Conservation (phyloP, 139 green algal species). For the Chlamydomonas incerta region DNA sequence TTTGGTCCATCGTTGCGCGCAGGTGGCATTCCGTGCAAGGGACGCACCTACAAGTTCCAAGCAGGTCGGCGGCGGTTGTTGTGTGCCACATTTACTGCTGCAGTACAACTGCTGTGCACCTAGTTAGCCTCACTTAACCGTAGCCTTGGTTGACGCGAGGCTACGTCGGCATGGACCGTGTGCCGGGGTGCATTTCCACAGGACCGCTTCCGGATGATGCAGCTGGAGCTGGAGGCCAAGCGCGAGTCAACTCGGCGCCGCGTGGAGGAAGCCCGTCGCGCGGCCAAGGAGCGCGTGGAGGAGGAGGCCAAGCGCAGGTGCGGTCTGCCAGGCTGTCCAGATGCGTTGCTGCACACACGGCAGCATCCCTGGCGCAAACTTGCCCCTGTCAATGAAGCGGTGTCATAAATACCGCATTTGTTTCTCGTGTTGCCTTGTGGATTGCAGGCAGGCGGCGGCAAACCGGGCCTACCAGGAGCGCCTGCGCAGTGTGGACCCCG, state of each 20-base stretch:
- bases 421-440: too few relatives aligned
- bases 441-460: conserved; percentile 29
- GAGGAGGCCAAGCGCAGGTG: conserved; percentile 16
- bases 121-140: neutral
- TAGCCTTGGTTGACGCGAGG: too few relatives aligned
- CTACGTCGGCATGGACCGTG: too few relatives aligned
- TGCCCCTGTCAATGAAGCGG: too few relatives aligned
- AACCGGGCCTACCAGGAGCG: conserved; percentile 46
- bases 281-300: conserved; percentile 25
- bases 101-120: too few relatives aligned
- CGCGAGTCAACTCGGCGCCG: conserved; percentile 9
- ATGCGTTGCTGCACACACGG: too few relatives aligned
- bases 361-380: too few relatives aligned
- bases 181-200: too few relatives aligned
- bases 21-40: conserved; percentile 51
- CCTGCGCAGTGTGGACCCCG: conserved; percentile 49
- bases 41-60: conserved; percentile 38
- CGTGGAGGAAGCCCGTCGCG: conserved; percentile 34
- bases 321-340: too few relatives aligned
- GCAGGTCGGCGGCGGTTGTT: neutral
- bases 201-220: conserved; percentile 48
- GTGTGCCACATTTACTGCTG: too few relatives aligned
- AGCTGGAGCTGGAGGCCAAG: conserved; percentile 51
- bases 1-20: too few relatives aligned
- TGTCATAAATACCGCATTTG: too few relatives aligned